Percentiles rank a stretch among this genome's conserved stretches.
Evolutionary conservation across 495 filamentous ascomycete genomes (phyloP).

Genomic region (Neurospora cerealis): DNA sequence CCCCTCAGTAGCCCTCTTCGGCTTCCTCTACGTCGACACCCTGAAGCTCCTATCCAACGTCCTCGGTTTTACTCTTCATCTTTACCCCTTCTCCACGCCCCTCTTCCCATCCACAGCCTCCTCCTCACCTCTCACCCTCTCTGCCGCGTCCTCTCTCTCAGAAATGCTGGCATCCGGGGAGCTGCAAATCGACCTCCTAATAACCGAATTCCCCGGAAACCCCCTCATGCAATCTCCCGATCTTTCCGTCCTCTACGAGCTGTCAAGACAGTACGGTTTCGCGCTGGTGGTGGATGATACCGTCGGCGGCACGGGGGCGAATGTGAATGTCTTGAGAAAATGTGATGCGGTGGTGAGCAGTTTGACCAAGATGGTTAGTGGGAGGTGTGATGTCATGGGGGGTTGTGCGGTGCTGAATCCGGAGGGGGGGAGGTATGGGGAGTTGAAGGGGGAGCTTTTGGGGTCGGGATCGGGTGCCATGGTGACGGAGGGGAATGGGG

Average conservation of each 20-base stretch:
- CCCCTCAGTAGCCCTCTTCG: background rate
- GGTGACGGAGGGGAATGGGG: background rate
- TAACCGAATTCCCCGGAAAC: conserved; percentile 24
- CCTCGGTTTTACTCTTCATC: background rate
- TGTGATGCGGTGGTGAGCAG: conserved; percentile 18
- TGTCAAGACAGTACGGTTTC: background rate
- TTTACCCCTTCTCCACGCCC: conserved; percentile 3
- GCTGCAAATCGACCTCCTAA: background rate
- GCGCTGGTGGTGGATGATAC: conserved; percentile 20
- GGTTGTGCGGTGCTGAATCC: conserved; percentile 8
- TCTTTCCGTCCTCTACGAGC: background rate
- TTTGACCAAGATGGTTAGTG: conserved; percentile 22
- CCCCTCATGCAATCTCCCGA: conserved; percentile 15
- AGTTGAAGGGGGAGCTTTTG: background rate
- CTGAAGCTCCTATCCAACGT: conserved; percentile 9
- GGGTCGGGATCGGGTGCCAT: background rate
- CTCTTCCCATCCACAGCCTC: background rate
- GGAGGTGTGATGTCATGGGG: conserved; percentile 20
- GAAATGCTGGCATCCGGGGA: background rate
- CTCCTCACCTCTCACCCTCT: too few species aligned
- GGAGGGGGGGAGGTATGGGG: background rate
- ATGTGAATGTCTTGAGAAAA: conserved; percentile 1
- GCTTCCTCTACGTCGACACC: conserved; percentile 22
- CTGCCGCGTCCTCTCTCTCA: background rate
- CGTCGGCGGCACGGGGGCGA: conserved; percentile 7